Base-by-base conservation (phyloP, 192 early-diverging fungal species). In the Funneliformis mosseae region DNA sequence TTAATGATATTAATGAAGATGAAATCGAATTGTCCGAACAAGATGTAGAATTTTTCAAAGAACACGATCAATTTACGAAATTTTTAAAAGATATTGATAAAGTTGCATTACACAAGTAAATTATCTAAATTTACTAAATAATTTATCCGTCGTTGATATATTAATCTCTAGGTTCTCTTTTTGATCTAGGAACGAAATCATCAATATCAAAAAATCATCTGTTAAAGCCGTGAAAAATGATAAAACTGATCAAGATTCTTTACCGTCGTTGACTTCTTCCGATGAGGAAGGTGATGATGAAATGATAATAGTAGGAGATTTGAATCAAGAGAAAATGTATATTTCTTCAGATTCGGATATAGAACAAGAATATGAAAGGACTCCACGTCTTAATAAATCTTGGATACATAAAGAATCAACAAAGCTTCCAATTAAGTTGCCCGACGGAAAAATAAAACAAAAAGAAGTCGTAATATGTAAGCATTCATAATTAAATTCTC, bases 31-130 rank as follows among this genome's bases (percentile, higher is more conserved):
- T 55, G 18, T 55, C 48, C 18, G 93, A 94, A 33, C 90, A 94
- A 59, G 94, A 96, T 85, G 77, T 94, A 76, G 90, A 90, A 48
- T 88, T 95, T 60, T 89, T 95, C 64, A 86, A 89, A 11, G 91
- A 94, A 76, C 90, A 93, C 78, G 86, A 90, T 28, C 83, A 82
- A 28, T 87, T 87, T 77, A 84, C 89, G 6, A 80, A 85, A 18
- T 96, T 96, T 83, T 83, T 96, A 82, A 85, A 77, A 45, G 83
- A 86, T 43, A 84, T 95, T 83, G 89, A 94, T 81, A 81, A 91
- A 5, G 88, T 89, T 23, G 90, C 86, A 45, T 74, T 95, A 11
- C 83, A 87, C 55, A 92, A 89, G 92, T 93, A 88, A 67, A 28
- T 18, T 12, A 80, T 87, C n/a, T 81, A 85, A 21, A 79, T 81